A percentile compares a stretch with the other conserved stretches of the same genome.
Conservation (phyloP, 768 basidiomycete genomes). For the Porpolomopsis calyptriformis region DNA sequence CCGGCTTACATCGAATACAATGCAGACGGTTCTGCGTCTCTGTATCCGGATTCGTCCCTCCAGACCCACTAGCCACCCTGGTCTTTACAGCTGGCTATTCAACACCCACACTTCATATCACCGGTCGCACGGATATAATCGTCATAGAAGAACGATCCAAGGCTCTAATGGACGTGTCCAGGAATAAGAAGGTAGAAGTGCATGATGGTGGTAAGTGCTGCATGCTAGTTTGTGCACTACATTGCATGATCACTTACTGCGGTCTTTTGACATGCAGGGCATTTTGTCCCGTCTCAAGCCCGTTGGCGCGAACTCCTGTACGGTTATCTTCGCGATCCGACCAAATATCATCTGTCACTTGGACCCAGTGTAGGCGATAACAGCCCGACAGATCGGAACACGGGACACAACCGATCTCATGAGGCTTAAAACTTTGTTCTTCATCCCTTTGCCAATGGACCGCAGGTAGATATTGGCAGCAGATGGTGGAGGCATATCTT, state of each 20-base stretch:
- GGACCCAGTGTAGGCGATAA: no score
- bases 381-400: no score
- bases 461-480: no score
- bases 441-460: no score
- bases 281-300: slow-evolving; percentile 73
- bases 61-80: slow-evolving; percentile 34
- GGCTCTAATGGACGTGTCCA: slow-evolving; percentile 42
- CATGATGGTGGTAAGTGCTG: slow-evolving; percentile 66
- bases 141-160: slow-evolving; percentile 61
- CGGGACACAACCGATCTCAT: no score
- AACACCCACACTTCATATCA: slow-evolving; percentile 69
- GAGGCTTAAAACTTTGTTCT: no score
- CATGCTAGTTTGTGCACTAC: neutral
- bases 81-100: slow-evolving; percentile 43
- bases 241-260: neutral
- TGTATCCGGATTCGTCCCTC: slow-evolving; percentile 61
- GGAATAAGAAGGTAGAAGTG: slow-evolving; percentile 52
- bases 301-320: slow-evolving; percentile 68
- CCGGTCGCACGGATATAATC: slow-evolving; percentile 70
- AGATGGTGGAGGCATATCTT: no score
- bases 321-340: slow-evolving; percentile 50
- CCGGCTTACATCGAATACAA: neutral
- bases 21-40: slow-evolving; percentile 60
- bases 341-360: slow-evolving; percentile 37
- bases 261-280: slow-evolving; percentile 35